Evolutionary conservation across 148 eudicot species (phyloP).

Genomic region (Rhododendron ferrugineum): DNA sequence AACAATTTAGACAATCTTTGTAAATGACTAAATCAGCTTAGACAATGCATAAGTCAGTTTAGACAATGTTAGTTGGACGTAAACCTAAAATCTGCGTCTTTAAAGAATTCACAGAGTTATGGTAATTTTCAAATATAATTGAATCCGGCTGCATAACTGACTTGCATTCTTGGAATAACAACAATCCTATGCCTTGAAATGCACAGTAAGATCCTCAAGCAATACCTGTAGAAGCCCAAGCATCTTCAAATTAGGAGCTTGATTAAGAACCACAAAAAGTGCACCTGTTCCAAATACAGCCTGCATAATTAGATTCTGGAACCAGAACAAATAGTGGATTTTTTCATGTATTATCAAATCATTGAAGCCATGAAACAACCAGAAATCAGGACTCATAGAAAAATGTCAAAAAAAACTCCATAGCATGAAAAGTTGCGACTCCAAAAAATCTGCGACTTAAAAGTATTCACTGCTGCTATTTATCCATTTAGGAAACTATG

Average conservation of each 20-base stretch:
- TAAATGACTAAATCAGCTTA: neutral
- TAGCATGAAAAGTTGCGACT: neutral
- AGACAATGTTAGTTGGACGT: neutral
- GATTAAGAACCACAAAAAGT: constrained; percentile 71
- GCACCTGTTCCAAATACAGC: constrained; percentile 61
- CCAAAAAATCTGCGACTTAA: neutral
- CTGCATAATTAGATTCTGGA: constrained; percentile 12
- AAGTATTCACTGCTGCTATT: neutral
- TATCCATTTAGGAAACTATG: neutral
- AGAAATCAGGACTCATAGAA: neutral
- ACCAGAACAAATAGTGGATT: neutral
- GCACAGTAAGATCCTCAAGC: neutral
- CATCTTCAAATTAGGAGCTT: constrained; percentile 89
- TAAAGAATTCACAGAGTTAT: neutral
- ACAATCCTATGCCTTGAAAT: neutral
- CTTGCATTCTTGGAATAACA: neutral
- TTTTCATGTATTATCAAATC: neutral
- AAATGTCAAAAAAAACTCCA: neutral
- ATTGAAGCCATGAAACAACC: neutral
- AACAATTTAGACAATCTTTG: constrained; percentile 1
- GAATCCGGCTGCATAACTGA: constrained; percentile 1
- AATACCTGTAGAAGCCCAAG: constrained; percentile 89
- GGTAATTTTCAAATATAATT: neutral
- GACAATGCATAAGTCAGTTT: neutral
- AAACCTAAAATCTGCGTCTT: neutral